Percentiles rank a stretch among this genome's conserved stretches.
Evolutionary conservation across 345 rosid genomes (phyloP).

Genomic region (Ceriops tagal): DNA sequence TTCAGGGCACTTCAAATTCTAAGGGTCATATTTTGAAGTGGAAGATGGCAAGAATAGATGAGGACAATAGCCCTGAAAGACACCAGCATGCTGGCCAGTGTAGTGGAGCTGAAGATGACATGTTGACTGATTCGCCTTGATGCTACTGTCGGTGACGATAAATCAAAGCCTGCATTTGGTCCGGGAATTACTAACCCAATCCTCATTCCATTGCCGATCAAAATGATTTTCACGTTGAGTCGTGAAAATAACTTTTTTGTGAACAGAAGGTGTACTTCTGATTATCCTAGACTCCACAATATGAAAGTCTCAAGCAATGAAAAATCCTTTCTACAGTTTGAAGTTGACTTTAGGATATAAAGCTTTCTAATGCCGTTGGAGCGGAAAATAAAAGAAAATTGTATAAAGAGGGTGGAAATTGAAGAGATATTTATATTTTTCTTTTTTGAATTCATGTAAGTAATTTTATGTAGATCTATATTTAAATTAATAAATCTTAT

Average conservation of each 20-base stretch:
- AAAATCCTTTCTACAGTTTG: neutral
- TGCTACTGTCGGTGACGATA: constrained; percentile 2
- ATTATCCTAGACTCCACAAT: too few species aligned
- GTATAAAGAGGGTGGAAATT: too few species aligned
- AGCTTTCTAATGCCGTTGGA: constrained; percentile 5
- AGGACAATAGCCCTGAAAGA: constrained; percentile 39
- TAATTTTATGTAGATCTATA: neutral
- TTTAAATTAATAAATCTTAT: neutral
- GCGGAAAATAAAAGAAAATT: constrained; percentile 2
- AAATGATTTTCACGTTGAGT: too few species aligned
- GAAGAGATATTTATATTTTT: too few species aligned
- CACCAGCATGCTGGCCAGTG: constrained; percentile 46
- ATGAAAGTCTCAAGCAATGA: too few species aligned
- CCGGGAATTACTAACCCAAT: neutral
- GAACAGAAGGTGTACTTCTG: too few species aligned
- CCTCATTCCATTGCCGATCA: neutral
- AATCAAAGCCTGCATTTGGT: neutral
- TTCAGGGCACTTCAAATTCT: constrained; percentile 48
- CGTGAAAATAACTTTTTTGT: too few species aligned
- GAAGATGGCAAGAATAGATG: constrained; percentile 43
- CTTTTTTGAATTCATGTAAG: too few species aligned
- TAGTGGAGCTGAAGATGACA: constrained; percentile 67
- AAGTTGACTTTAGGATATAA: constrained; percentile 2
- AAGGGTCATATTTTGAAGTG: constrained; percentile 46
- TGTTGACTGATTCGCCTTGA: constrained; percentile 45